A percentile compares a stretch with the other conserved stretches of the same genome.
Conservation (phyloP, 148 eudicot genomes). For the Amaranthus palmeri region DNA sequence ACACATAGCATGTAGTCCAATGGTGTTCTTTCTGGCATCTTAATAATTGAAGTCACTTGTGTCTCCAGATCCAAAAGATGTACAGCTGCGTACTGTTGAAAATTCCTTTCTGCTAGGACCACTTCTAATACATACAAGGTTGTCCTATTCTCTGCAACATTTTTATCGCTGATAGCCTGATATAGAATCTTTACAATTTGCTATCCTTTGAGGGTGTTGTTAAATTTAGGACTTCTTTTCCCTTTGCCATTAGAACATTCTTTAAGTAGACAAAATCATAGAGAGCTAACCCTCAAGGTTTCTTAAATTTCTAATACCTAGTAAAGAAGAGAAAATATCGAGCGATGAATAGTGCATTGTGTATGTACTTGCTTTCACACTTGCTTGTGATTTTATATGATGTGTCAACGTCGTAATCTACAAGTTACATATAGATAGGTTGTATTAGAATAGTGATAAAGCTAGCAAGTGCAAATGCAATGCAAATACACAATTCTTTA, state of each 20-base stretch:
- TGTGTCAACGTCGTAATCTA: background rate
- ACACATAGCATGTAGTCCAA: background rate
- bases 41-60: slow-evolving; percentile 13
- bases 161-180: background rate
- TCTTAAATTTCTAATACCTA: background rate
- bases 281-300: background rate
- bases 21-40: slow-evolving; percentile 1
- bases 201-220: background rate
- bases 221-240: background rate
- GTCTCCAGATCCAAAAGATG: slow-evolving; percentile 73
- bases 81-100: slow-evolving; percentile 56
- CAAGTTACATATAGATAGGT: background rate
- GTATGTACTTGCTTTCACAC: background rate
- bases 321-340: background rate
- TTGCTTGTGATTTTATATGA: background rate
- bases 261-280: background rate
- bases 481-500: background rate
- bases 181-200: background rate
- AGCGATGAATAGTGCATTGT: background rate
- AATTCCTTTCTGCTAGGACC: slow-evolving; percentile 87
- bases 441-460: background rate
- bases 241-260: background rate
- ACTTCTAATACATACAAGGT: slow-evolving; percentile 84
- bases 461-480: slow-evolving; percentile 10
- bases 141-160: slow-evolving; percentile 17